phyloP scores from a whole-genome alignment of 2,329 filamentous ascomycete genomes.

The Domatiomyces catenatus region DNA sequence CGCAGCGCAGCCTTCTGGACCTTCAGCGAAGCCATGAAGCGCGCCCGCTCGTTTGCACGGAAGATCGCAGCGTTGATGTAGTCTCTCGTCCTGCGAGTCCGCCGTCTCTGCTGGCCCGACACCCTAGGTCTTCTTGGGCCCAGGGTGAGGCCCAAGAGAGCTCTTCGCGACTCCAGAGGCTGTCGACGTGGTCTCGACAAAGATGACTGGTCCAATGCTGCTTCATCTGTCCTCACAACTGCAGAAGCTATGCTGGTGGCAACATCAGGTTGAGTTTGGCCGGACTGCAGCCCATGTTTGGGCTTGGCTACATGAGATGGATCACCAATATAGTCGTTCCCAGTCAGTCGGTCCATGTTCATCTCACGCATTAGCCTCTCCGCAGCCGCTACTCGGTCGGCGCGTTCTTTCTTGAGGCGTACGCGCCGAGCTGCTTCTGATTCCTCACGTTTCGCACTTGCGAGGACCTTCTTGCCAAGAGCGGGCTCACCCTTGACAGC shows the following conservation, averaged over 20 bases:
- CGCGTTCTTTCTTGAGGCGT: neutral
- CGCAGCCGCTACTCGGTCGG: neutral
- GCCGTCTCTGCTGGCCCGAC: neutral
- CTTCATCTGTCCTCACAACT: too few relatives aligned
- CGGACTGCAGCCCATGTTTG: neutral
- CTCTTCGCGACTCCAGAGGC: neutral
- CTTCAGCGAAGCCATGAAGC: neutral
- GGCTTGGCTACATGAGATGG: neutral
- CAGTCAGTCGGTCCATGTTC: neutral
- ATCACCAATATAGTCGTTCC: neutral
- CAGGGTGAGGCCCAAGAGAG: neutral
- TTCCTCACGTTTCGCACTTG: neutral
- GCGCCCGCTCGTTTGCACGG: neutral
- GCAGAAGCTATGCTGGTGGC: neutral
- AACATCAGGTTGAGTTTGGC: neutral
- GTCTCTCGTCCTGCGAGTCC: neutral
- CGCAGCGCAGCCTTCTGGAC: neutral
- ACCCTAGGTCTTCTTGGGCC: neutral
- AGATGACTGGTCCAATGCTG: neutral
- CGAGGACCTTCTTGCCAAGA: neutral
- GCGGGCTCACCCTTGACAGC: neutral
- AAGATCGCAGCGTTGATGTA: neutral
- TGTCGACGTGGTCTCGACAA: neutral
- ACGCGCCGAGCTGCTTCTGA: neutral
- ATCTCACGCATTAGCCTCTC: neutral